Evolutionary conservation across 495 filamentous ascomycete genomes (phyloP).

Genomic region (Aspergillus taichungensis): DNA sequence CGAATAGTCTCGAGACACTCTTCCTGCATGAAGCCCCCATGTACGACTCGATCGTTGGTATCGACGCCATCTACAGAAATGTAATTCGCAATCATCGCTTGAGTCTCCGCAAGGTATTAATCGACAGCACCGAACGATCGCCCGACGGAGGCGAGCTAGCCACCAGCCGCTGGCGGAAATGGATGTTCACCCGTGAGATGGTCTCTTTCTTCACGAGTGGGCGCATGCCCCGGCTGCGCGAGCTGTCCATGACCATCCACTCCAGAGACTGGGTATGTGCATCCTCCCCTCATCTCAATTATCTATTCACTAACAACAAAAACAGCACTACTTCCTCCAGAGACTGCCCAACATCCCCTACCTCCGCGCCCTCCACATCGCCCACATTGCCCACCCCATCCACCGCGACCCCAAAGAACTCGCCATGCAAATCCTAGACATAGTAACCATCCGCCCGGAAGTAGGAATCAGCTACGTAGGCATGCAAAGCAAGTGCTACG

Average conservation of each 20-base stretch:
- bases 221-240: conserved; percentile 65
- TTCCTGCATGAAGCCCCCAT: conserved; percentile 69
- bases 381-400: conserved; percentile 59
- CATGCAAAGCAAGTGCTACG: conserved; percentile 76
- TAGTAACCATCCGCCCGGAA: conserved; percentile 78
- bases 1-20: conserved; percentile 75
- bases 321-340: conserved; percentile 80
- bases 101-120: conserved; percentile 68
- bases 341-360: conserved; percentile 66
- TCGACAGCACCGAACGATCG: conserved; percentile 59
- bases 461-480: conserved; percentile 78
- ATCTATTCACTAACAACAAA: conserved; percentile 6
- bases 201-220: conserved; percentile 74
- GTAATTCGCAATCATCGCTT: conserved; percentile 61
- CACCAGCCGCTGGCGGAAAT: conserved; percentile 53
- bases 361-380: conserved; percentile 71
- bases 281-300: background rate
- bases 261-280: conserved; percentile 77
- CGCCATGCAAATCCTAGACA: conserved; percentile 75
- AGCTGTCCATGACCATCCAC: conserved; percentile 69
- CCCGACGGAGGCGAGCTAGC: conserved; percentile 21
- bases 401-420: conserved; percentile 57
- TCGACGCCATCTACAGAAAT: conserved; percentile 68
- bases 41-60: conserved; percentile 49
- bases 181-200: conserved; percentile 70